Conservation (phyloP, 2,329 filamentous ascomycete species). For the Xylaria sp. region DNA sequence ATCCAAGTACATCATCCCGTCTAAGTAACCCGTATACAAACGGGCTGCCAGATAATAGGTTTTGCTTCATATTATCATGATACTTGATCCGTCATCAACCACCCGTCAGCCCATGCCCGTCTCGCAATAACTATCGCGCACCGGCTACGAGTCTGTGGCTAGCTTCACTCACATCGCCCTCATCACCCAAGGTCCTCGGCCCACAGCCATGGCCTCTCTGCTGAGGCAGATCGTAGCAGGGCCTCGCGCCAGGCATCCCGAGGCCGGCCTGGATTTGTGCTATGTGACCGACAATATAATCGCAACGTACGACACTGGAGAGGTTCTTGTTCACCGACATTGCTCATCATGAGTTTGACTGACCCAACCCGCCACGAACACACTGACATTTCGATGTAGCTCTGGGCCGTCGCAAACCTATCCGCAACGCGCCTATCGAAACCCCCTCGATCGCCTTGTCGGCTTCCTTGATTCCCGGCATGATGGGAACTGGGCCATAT, state of each 20-base stretch:
- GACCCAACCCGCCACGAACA: background rate
- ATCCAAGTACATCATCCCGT: background rate
- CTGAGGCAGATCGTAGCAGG: slow-evolving; percentile 92
- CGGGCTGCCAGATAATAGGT: background rate
- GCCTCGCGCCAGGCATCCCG: slow-evolving; percentile 83
- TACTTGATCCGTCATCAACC: background rate
- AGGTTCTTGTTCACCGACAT: background rate
- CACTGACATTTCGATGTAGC: slow-evolving; percentile 58
- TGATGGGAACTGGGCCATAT: slow-evolving; percentile 88
- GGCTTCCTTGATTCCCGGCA: slow-evolving; percentile 89
- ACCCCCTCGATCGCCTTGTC: slow-evolving; percentile 88
- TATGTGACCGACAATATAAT: slow-evolving; percentile 89
- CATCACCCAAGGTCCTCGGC: background rate
- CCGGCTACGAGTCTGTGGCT: background rate
- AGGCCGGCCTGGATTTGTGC: slow-evolving; percentile 91
- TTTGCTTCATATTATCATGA: background rate
- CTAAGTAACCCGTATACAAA: background rate
- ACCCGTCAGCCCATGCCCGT: background rate
- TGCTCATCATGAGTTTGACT: background rate
- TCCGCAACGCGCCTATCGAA: slow-evolving; percentile 92
- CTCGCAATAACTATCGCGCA: background rate
- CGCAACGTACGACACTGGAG: slow-evolving; percentile 61
- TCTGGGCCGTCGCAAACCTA: slow-evolving; percentile 92
- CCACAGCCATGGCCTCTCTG: slow-evolving; percentile 71
- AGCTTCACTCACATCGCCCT: background rate